phyloP scores from a whole-genome alignment of 1,139 yeast species.

The Sugiyamaella grinbergsii region DNA sequence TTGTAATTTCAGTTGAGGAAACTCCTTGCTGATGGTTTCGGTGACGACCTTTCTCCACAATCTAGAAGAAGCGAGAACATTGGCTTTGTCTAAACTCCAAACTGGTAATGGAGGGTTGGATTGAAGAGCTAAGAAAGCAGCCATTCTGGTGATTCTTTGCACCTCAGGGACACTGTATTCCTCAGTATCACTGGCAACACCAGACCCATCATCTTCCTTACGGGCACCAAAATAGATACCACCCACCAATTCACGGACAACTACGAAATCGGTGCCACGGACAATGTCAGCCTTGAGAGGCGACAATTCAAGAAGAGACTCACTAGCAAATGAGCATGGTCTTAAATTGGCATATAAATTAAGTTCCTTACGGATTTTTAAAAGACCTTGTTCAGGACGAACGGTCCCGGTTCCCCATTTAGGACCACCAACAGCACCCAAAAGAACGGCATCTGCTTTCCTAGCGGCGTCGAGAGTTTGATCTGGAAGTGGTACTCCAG shows the following conservation, averaged over 20 bases:
- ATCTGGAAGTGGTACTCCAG: constrained; percentile 91
- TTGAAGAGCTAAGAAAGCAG: constrained; percentile 94
- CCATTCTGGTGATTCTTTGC: constrained; percentile 95
- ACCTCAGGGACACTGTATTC: constrained; percentile 88
- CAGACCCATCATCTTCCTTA: constrained; percentile 83
- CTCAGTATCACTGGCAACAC: constrained; percentile 92
- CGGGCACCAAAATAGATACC: constrained; percentile 98
- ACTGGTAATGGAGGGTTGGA: constrained; percentile 89
- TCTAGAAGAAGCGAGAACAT: constrained; percentile 93
- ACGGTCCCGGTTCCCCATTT: constrained; percentile 94
- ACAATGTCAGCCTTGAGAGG: constrained; percentile 86
- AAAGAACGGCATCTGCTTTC: constrained; percentile 84
- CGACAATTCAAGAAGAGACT: constrained; percentile 76
- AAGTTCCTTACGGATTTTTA: constrained; percentile 90
- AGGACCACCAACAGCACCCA: constrained; percentile 99
- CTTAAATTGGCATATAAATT: constrained; percentile 93
- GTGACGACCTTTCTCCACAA: constrained; percentile 95
- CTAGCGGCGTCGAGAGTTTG: constrained; percentile 84
- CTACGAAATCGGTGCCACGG: constrained; percentile 85
- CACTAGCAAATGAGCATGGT: constrained; percentile 95
- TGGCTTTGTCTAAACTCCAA: constrained; percentile 97
- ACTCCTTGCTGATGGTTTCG: constrained; percentile 77
- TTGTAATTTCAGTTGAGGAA: constrained; percentile 81
- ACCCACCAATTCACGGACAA: constrained; percentile 95
- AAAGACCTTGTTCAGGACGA: constrained; percentile 95